Base-by-base conservation (phyloP, 2,329 filamentous ascomycete species). In the Emmonsiellopsis sp. region DNA sequence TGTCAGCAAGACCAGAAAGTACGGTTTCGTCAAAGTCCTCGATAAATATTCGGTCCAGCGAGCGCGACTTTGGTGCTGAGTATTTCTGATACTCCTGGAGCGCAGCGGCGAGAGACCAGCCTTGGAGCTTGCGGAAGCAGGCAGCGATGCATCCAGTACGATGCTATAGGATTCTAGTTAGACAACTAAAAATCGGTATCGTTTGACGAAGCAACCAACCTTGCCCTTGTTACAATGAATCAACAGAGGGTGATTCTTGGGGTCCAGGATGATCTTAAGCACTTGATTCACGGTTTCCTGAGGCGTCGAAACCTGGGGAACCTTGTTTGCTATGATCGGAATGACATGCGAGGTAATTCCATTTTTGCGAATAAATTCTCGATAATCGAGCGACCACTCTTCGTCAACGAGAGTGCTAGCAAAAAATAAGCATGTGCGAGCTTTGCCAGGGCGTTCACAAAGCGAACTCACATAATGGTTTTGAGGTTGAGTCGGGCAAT, bases 201-300 rank as follows among this genome's bases (percentile, higher is more conserved):
- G 14, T 17, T 21, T 13, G 36, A 47, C 42, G n/a, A 37, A 42
- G 43, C 49, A 27, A 53, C 71, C 58, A 69, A 84, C 81, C 72
- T 85, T 93, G 65, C 91, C 91, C 61, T 95, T 91, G 66, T 95
- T 96, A 77, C 91, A 96, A 69, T 96, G 91, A 46, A 96, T 80
- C 40, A 95, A 77, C 9, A 96, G 70, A 0, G 91, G 91, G 59
- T 93, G 84, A 57, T 94, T 89, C 36, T 76, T 71, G 48, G 78
- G 78, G 63, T 94, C 81, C 51, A 92, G 76, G 42, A 92, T 79
- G 42, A 92, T 73, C 10, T 80, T 74, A 27, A 95, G 76, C 45
- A 92, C 88, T 6, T 80, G 74, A 57, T 79, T 77, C 78, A 95
- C 88, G 31, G 83, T 82, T 44, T 75, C 69, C 6, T 81, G 65